Conservation (phyloP, 768 basidiomycete genomes). For the Albatrellus ellisii region DNA sequence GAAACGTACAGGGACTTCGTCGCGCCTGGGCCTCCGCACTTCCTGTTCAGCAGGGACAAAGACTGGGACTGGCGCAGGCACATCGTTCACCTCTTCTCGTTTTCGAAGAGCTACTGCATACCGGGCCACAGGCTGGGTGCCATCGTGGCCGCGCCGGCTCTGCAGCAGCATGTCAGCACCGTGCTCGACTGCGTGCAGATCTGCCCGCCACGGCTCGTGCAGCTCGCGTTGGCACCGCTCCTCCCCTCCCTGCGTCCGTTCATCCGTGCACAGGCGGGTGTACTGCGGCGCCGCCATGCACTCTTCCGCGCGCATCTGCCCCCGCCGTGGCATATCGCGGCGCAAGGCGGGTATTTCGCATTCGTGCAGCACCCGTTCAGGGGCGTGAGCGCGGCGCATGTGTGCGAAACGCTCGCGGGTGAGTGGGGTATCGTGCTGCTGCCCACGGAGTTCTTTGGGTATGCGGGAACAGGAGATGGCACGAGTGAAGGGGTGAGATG, state of each 20-base stretch:
- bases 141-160: slow-evolving; percentile 43
- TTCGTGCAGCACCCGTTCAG: slow-evolving; percentile 60
- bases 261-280: slow-evolving; percentile 35
- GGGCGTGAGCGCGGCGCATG: slow-evolving; percentile 31
- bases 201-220: slow-evolving; percentile 62
- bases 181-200: slow-evolving; percentile 73
- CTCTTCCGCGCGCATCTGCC: slow-evolving; percentile 42
- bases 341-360: slow-evolving; percentile 66
- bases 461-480: slow-evolving; percentile 14
- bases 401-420: slow-evolving; percentile 45
- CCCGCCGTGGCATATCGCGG: slow-evolving; percentile 43
- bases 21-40: slow-evolving; percentile 34
- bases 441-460: slow-evolving; percentile 50
- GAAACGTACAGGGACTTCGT: slow-evolving; percentile 84
- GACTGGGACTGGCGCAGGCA: slow-evolving; percentile 41
- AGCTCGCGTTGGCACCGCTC: slow-evolving; percentile 47
- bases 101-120: slow-evolving; percentile 71
- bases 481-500: slow-evolving; percentile 36
- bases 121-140: slow-evolving; percentile 75
- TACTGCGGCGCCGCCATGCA: slow-evolving; percentile 36
- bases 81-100: slow-evolving; percentile 63
- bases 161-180: slow-evolving; percentile 40
- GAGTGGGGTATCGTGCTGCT: slow-evolving; percentile 54
- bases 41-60: slow-evolving; percentile 27
- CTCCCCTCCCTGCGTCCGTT: slow-evolving; percentile 39